Base-by-base conservation (phyloP, 306 rosid species). In the Vigna angularis region DNA sequence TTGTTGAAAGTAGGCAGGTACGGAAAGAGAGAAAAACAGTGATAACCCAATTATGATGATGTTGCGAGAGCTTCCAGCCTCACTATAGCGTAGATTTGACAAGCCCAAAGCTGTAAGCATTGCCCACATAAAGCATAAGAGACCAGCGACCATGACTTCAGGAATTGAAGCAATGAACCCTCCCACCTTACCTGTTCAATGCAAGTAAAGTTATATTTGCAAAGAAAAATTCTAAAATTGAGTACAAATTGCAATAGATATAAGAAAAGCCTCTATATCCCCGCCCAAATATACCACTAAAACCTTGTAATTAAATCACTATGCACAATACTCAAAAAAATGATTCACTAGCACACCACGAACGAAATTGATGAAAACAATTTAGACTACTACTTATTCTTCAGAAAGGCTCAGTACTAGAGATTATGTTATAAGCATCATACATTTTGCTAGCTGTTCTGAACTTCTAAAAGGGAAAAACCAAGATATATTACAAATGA, bases 41-140 rank as follows among this genome's bases (percentile, higher is more conserved):
- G 99, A 91, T 78, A 95, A 87, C 62, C 99, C 99, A 22, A 95
- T 96, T 47, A 95, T 93, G 81, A 95, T 95, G 82, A 95, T 89
- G 78, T 95, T 95, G 57, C 99, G 97, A 79, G 99, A 95, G 90
- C 99, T 95, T 79, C 99, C 99, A 4, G 99, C 99, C 86, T 95
- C 99, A 78, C 98, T 95, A 64, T 95, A 95, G 14, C 99, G 99
- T 77, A 95, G 93, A 85, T 95, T 95, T 50, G 99, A 95, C 89
- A 95, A 86, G 82, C 99, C 98, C 56, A 95, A 82, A 68, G 98
- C 99, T 4, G 97, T 76, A 83, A 93, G 97, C 98, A 95, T 95
- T 47, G 96, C 99, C 97, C 99, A 93, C 98, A 95, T 93, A 83
- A 86, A 88, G 88, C 99, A 93, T 52, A 95, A 93, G 45, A 95